Conservation (phyloP, 176 grass and related monocot species). For the Areca catechu region DNA sequence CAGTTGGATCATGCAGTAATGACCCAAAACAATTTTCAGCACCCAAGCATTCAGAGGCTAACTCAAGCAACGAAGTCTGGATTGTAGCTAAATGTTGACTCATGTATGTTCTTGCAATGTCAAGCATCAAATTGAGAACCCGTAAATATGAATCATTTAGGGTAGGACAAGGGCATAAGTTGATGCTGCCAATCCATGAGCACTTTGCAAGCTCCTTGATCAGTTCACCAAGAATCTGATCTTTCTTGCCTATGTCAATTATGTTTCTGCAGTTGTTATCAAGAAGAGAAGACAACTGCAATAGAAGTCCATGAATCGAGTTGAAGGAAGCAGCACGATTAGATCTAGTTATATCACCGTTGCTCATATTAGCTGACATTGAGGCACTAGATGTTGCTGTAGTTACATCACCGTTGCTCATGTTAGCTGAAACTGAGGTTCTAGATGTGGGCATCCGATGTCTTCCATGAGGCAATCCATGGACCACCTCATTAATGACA, state of each 20-base stretch:
- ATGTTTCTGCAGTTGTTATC: slow-evolving; percentile 64
- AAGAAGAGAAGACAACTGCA: slow-evolving; percentile 76
- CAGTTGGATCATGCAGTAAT: slow-evolving; percentile 71
- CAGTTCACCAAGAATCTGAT: slow-evolving; percentile 65
- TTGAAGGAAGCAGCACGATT: slow-evolving; percentile 50
- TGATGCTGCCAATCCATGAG: slow-evolving; percentile 62
- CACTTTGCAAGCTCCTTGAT: slow-evolving; percentile 50
- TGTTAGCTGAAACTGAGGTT: slow-evolving; percentile 19
- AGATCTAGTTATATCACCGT: slow-evolving; percentile 20
- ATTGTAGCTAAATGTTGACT: slow-evolving; percentile 38
- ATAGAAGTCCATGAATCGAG: slow-evolving; percentile 77
- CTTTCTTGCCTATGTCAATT: slow-evolving; percentile 47
- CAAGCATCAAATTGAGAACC: slow-evolving; percentile 73
- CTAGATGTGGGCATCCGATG: slow-evolving; percentile 11
- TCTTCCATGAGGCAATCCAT: slow-evolving; percentile 46
- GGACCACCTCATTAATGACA: slow-evolving; percentile 48
- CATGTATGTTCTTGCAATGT: slow-evolving; percentile 42
- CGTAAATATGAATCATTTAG: slow-evolving; percentile 63
- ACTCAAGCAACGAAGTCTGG: slow-evolving; percentile 43
- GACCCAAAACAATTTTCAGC: slow-evolving; percentile 24
- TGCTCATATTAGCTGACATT: slow-evolving; percentile 25
- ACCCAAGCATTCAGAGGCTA: slow-evolving; percentile 51
- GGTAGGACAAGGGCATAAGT: slow-evolving; percentile 55
- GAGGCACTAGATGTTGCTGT: neutral
- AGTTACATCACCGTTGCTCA: slow-evolving; percentile 30